Evolutionary conservation across 352 stramenopile species (phyloP).

Genomic region (Discostella stelligera): DNA sequence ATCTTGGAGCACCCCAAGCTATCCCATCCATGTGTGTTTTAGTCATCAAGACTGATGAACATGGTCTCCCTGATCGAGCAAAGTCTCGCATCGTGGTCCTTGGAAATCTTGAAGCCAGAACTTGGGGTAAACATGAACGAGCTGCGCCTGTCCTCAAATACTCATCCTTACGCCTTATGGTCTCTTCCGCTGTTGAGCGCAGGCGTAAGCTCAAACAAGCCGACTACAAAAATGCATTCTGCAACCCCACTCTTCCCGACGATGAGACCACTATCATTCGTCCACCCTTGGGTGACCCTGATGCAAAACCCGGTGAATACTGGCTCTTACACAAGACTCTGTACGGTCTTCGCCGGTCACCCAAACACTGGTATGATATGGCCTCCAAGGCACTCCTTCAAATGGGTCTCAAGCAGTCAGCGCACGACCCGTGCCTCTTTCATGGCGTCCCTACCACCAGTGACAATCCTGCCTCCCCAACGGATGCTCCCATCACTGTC

Average conservation of each 20-base stretch:
- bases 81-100: neutral
- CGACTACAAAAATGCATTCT: no score
- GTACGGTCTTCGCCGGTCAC: conserved; percentile 25
- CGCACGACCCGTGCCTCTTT: conserved; percentile 31
- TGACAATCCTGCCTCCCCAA: no score
- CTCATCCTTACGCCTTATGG: neutral
- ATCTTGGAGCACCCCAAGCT: no score
- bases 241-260: no score
- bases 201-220: no score
- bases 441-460: neutral
- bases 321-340: conserved; percentile 32
- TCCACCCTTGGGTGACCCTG: conserved; percentile 5
- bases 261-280: no score
- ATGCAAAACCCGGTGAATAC: conserved; percentile 4
- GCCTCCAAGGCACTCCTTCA: conserved; percentile 6
- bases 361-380: conserved; percentile 38
- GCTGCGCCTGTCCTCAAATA: conserved; percentile 10
- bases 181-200: neutral
- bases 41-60: no score
- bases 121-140: conserved; percentile 11
- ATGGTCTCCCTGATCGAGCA: neutral
- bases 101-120: conserved; percentile 1
- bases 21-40: no score
- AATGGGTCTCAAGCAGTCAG: conserved; percentile 14
- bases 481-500: no score